A percentile compares a stretch with the other conserved stretches of the same genome.
Conservation (phyloP, 306 rosid genomes). For the Cajanus cajan region DNA sequence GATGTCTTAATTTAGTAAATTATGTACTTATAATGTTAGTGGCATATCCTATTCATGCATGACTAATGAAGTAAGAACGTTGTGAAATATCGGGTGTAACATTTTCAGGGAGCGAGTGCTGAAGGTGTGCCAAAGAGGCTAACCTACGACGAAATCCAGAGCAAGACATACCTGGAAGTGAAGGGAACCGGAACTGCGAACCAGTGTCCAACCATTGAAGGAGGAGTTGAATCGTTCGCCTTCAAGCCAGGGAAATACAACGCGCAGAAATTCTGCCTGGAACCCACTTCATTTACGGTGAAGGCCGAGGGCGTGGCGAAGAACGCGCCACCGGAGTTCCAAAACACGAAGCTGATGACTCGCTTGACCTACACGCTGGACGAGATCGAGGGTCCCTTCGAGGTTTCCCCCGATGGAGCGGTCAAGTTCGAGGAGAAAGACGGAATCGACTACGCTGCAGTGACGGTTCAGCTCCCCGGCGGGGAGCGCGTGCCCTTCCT, state of each 20-base stretch:
- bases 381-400: constrained; percentile 94
- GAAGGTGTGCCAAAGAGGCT: constrained; percentile 86
- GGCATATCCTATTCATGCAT: neutral
- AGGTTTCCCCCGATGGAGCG: constrained; percentile 64
- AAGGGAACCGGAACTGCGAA: constrained; percentile 93
- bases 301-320: constrained; percentile 87
- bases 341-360: constrained; percentile 96
- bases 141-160: constrained; percentile 91
- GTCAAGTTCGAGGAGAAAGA: constrained; percentile 87
- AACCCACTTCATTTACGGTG: constrained; percentile 95
- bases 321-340: constrained; percentile 82
- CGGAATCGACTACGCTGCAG: constrained; percentile 90
- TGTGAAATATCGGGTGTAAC: neutral
- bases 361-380: constrained; percentile 94
- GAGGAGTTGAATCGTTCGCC: constrained; percentile 73
- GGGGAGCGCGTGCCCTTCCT: constrained; percentile 98
- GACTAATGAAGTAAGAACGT: neutral
- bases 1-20: neutral
- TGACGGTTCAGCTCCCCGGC: constrained; percentile 82
- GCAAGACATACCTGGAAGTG: constrained; percentile 91
- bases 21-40: neutral
- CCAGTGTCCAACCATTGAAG: constrained; percentile 94
- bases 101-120: constrained; percentile 79
- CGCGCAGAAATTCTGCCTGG: constrained; percentile 75
- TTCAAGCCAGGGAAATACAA: constrained; percentile 84